These are phyloP conservation scores for Mercurialis annua DNA, from an alignment of 345 rosid species.

Conservation along the genomic window DNA sequence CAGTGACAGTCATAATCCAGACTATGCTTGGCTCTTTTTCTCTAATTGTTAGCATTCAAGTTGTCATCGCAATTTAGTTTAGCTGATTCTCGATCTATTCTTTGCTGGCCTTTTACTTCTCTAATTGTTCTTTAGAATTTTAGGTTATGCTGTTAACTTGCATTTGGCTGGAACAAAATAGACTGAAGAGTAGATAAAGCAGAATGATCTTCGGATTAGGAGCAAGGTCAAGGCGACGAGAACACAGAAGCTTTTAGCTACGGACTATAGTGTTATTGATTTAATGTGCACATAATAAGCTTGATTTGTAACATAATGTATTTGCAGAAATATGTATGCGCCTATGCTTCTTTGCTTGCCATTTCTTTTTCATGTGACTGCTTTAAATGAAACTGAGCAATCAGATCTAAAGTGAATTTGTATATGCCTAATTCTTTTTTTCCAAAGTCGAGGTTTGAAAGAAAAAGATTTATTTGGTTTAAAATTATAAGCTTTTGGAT, in stretches of 20 bases:
- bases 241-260: background rate
- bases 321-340: background rate
- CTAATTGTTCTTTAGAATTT: background rate
- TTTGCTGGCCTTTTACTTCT: background rate
- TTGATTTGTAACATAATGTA: background rate
- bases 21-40: background rate
- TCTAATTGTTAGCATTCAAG: background rate
- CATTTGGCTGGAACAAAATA: constrained; percentile 1
- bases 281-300: background rate
- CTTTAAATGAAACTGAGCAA: too few relatives aligned
- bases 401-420: too few relatives aligned
- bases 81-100: background rate
- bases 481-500: too few relatives aligned
- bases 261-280: background rate
- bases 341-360: background rate
- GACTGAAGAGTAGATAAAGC: background rate
- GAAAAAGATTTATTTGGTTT: too few relatives aligned
- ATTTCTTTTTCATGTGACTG: too few relatives aligned
- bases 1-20: constrained; percentile 11
- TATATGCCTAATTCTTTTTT: too few relatives aligned
- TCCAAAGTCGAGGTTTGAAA: too few relatives aligned
- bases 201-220: background rate
- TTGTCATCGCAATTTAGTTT: background rate
- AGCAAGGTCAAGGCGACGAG: background rate
- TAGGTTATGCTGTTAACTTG: constrained; percentile 6